These are phyloP conservation scores for Xylaria nigripes DNA, from an alignment of 495 filamentous ascomycete genomes.

Conservation along the genomic window DNA sequence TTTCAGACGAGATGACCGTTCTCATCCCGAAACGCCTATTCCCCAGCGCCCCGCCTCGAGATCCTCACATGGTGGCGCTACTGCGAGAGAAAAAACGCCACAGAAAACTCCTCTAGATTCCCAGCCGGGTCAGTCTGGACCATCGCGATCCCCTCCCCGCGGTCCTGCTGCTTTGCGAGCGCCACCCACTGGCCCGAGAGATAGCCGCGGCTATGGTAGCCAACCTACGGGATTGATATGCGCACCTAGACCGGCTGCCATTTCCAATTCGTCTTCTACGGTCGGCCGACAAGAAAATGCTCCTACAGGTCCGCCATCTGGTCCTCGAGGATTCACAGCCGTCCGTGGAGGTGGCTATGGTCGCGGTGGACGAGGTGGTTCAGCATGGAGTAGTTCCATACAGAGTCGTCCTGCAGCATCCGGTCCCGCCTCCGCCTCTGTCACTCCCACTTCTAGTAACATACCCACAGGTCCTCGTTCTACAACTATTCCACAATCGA, in stretches of 20 bases:
- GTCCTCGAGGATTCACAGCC: conserved; percentile 40
- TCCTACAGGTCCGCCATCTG: conserved; percentile 33
- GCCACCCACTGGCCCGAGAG: conserved; percentile 39
- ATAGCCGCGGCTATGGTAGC: conserved; percentile 29
- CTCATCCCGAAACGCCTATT: conserved; percentile 31
- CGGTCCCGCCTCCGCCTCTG: conserved; percentile 24
- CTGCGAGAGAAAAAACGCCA: conserved; percentile 23
- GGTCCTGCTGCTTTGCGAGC: conserved; percentile 41
- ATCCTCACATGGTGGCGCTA: conserved; percentile 17
- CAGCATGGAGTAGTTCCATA: conserved; percentile 27
- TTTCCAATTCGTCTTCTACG: conserved; percentile 16
- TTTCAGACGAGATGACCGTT: conserved; percentile 35
- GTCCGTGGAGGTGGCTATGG: conserved; percentile 29
- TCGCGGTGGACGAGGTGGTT: conserved; percentile 32
- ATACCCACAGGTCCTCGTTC: conserved; percentile 41
- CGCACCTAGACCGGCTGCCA: conserved; percentile 25
- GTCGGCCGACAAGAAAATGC: conserved; percentile 28
- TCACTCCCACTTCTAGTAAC: conserved; percentile 21
- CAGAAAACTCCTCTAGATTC: conserved; percentile 20
- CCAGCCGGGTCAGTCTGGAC: conserved; percentile 10
- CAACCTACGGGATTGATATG: conserved; percentile 26
- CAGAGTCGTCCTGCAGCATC: conserved; percentile 28
- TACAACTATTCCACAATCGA: conserved; percentile 17
- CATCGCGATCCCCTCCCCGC: conserved; percentile 34
- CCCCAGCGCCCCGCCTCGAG: conserved; percentile 26